Conservation (phyloP, 495 filamentous ascomycete species). For the Penicillium cosmopolitanum region DNA sequence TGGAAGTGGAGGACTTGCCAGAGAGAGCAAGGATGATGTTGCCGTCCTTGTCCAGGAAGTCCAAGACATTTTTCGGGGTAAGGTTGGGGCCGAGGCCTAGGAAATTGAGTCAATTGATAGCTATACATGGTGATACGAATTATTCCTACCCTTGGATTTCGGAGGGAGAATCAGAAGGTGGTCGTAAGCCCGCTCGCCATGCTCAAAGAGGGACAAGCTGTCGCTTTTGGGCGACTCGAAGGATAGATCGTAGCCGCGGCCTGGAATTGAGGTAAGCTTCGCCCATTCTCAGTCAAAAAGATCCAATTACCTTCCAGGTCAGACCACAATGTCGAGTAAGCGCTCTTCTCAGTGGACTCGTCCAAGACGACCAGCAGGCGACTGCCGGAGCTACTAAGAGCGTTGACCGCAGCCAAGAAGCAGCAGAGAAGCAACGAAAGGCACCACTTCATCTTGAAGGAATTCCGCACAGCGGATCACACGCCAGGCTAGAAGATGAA, state of each 20-base stretch:
- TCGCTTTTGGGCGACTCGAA: conserved; percentile 89
- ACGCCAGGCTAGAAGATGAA: conserved; percentile 19
- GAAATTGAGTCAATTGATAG: conserved; percentile 33
- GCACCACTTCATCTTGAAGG: conserved; percentile 71
- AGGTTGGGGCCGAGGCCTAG: conserved; percentile 84
- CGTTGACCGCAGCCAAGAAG: conserved; percentile 67
- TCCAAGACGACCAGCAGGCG: conserved; percentile 87
- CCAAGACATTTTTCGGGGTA: conserved; percentile 81
- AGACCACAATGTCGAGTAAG: conserved; percentile 79
- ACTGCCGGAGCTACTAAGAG: conserved; percentile 77
- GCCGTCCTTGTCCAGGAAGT: conserved; percentile 89
- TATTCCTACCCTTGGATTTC: conserved; percentile 77
- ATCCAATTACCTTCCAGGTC: conserved; percentile 74
- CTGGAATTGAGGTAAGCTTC: conserved; percentile 50
- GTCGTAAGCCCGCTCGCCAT: conserved; percentile 87
- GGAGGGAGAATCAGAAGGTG: conserved; percentile 86
- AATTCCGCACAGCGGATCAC: conserved; percentile 47
- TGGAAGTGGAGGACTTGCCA: conserved; percentile 70
- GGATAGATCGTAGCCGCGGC: conserved; percentile 75
- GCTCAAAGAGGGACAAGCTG: conserved; percentile 77
- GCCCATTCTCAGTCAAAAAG: background rate
- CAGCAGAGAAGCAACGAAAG: conserved; percentile 68
- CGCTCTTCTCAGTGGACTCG: conserved; percentile 67
- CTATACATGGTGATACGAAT: background rate
- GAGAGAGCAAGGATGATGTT: conserved; percentile 92